Base-by-base conservation (phyloP, 805 yeast species). In the Candida nitratophila region DNA sequence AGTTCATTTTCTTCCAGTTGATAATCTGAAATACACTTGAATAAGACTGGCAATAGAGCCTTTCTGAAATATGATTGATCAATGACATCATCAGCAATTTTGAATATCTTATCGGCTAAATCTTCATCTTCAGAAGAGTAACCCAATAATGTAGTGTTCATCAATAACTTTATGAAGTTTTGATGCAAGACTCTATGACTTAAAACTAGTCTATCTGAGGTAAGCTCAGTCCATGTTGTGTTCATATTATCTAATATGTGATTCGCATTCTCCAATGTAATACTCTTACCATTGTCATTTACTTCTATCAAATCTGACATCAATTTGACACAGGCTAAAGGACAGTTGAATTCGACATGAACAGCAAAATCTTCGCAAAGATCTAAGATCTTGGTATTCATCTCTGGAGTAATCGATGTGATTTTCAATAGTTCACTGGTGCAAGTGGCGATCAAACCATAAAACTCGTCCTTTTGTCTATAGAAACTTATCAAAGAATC, bases 161-260 rank as follows among this genome's bases (percentile, higher is more conserved):
- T 70, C 8, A 80, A 38, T 0, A 79, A 56, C n/a, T 73, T 64
- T 21, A 88, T 77, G 26, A 84, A 67, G 0, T 55, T 46, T 14
- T 75, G 56, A 51, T 89, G 96, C 39, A 86, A 66, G 14, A 70
- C 70, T 42, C 79, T 76, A 49, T 87, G 93, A 37, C 76, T 74
- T 35, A 86, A 65, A 26, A 81, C 74, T 33, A 88, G 64, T 40
- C 95, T 67, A 11, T 79, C 81, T 1, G 72, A 69, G 16, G 70
- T 70, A 21, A 87, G 55, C 20, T 70, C 73, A 4, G 62, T 64
- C 93, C 96, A 86, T 17, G 84, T 66, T 0, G 60, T 54, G 1
- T 61, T 53, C 36, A 76, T 46, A 16, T 70, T 61, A 2, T 59
- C 63, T 15, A 68, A 56, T 19, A 74, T 42, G 3, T 4, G 0